Evolutionary conservation across 1,284 basidiomycete species (phyloP), one percentile per base, ranked within the genome.

Genomic region (Moesziomyces antarcticus): DNA sequence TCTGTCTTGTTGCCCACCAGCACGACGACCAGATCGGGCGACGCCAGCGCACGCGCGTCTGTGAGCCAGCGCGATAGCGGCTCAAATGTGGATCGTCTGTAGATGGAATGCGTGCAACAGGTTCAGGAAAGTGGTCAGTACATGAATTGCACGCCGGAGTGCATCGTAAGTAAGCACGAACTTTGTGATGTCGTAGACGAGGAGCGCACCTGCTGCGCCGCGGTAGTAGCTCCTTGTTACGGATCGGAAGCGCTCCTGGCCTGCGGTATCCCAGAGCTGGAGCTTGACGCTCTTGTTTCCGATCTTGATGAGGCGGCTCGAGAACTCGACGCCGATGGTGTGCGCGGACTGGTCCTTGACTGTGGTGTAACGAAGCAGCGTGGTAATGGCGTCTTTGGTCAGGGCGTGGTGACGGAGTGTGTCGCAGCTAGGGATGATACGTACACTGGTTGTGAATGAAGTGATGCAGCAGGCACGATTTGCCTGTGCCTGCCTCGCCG

Each of bases 181-280:
- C 93, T 90, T 91, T 50, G 95, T 97, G 80, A 98, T 96, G 85
- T 97, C 95, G 85, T 97, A 98, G 1, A 97, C 94, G 20, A 98
- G 88, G 56, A 98, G 90, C 30, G 75, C 77, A 25, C 75, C 79
- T 43, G 37, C 93, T 16, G 96, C 93, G 21, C 94, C 94, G 55
- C 96, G 90, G 85, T 98, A 98, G 85, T 99, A 98, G 81, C 93
- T 95, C 71, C 95, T 87, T 13, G 96, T 98, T 16, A 99, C 96
- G n/a, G 93, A 95, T 77, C 93, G 92, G 77, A 79, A 79, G 0
- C 75, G 50, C 50, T 81, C 79, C 47, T 80, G 80, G 2, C 78
- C 80, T 18, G 80, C 78, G 4, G 78, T 80, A 40, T 80, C 78
- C 78, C 78, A 82, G 35, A 82, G 67, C 50, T 79, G 94, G 37